phyloP scores from a whole-genome alignment of 2,329 filamentous ascomycete species.

The Parastagonospora nodorum region DNA sequence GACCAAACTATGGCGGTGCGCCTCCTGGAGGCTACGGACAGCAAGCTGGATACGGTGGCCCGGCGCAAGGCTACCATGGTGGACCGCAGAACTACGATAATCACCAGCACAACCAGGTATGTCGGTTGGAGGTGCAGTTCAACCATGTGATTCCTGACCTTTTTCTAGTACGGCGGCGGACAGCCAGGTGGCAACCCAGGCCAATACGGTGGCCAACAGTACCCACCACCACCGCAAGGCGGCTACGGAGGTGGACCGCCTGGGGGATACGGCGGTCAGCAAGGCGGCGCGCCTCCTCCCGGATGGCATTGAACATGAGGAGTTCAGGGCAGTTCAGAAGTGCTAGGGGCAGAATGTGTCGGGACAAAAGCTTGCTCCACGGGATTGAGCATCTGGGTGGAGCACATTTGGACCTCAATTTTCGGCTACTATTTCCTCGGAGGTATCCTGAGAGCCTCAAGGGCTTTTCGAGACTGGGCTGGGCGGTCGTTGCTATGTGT shows the following conservation, averaged over 20 bases:
- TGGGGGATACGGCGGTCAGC: constrained; percentile 3
- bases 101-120: constrained; percentile 34
- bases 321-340: background rate
- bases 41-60: constrained; percentile 41
- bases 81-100: constrained; percentile 36
- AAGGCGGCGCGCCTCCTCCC: constrained; percentile 24
- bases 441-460: background rate
- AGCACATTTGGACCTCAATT: background rate
- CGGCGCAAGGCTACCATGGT: constrained; percentile 34
- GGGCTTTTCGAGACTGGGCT: background rate
- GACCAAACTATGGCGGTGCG: constrained; percentile 16
- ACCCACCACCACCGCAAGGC: constrained; percentile 19
- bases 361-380: constrained; percentile 1
- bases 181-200: constrained; percentile 16
- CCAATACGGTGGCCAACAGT: constrained; percentile 20
- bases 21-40: constrained; percentile 29
- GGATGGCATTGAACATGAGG: constrained; percentile 22
- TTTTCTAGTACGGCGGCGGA: constrained; percentile 14
- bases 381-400: constrained; percentile 2
- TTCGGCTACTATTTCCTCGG: background rate
- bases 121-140: background rate
- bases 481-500: background rate
- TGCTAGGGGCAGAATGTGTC: background rate
- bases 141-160: background rate
- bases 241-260: constrained; percentile 12